These are phyloP conservation scores for Phaeodactylum tricornutum DNA, from an alignment of 108 stramenopile genomes.

Conservation along the genomic window DNA sequence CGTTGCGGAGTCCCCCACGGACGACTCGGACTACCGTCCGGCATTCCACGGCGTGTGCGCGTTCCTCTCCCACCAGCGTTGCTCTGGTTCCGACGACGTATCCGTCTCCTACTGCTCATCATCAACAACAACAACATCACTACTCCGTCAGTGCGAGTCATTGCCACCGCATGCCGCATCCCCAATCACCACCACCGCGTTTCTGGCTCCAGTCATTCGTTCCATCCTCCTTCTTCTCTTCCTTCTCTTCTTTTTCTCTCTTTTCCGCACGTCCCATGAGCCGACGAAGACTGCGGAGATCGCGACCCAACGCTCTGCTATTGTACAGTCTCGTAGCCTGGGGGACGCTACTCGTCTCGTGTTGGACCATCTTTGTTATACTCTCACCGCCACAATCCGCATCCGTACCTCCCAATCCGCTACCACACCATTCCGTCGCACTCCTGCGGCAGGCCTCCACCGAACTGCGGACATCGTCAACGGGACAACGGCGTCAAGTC, in stretches of 20 bases:
- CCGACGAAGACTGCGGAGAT: no score
- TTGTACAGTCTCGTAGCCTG: background rate
- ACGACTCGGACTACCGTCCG: no score
- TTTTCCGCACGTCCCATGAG: no score
- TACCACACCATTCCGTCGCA: background rate
- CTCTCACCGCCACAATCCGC: background rate
- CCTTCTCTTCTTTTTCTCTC: no score
- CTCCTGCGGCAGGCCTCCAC: background rate
- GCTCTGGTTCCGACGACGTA: background rate
- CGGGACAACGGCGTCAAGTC: background rate
- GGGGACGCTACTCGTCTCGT: background rate
- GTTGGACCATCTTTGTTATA: background rate
- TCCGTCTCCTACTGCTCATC: background rate
- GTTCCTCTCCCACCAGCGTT: no score
- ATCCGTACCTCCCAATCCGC: background rate
- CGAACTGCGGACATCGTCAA: background rate
- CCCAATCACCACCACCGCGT: background rate
- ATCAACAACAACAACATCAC: background rate
- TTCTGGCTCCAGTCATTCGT: background rate
- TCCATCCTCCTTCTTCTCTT: background rate
- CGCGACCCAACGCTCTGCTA: background rate
- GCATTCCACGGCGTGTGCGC: no score
- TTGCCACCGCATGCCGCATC: background rate
- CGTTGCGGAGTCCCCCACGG: no score
- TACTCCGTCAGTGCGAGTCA: background rate